Percentiles rank a stretch among this genome's conserved stretches.
These are phyloP conservation scores for Diaporthe humulicola DNA, from an alignment of 2,329 filamentous ascomycete genomes.

Conservation along the genomic window DNA sequence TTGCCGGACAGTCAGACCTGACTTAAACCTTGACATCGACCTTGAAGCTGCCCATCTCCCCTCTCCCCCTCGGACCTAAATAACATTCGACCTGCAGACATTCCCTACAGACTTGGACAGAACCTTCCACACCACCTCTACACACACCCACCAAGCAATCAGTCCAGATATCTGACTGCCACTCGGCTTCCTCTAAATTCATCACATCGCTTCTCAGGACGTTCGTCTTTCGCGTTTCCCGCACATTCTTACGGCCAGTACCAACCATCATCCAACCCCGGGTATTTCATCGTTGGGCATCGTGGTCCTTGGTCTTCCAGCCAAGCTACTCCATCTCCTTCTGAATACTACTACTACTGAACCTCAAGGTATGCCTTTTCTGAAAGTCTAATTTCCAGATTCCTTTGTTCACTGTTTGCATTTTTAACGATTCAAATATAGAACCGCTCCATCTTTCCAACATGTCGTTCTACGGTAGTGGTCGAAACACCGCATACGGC, in stretches of 20 bases:
- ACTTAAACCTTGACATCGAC: background rate
- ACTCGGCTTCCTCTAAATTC: background rate
- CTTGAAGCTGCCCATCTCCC: background rate
- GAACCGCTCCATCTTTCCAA: background rate
- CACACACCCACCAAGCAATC: background rate
- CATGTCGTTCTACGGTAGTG: constrained; percentile 17
- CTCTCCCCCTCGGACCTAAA: background rate
- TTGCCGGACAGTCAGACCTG: background rate
- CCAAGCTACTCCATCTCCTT: background rate
- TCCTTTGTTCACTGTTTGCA: accelerated
- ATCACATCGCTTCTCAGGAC: background rate
- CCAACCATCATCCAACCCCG: background rate
- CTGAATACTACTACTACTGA: background rate
- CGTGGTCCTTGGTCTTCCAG: background rate
- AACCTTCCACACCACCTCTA: background rate
- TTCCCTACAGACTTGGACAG: background rate
- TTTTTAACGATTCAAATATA: background rate
- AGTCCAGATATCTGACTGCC: background rate
- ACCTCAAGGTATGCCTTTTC: background rate
- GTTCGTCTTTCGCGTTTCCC: background rate
- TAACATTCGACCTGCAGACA: background rate
- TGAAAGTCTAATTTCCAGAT: accelerated
- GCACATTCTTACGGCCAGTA: background rate
- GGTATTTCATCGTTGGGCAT: background rate
- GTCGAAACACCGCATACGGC: constrained; percentile 34